Evolutionary conservation across 148 eudicot species (phyloP).

Genomic region (Rhododendron williamsianum): DNA sequence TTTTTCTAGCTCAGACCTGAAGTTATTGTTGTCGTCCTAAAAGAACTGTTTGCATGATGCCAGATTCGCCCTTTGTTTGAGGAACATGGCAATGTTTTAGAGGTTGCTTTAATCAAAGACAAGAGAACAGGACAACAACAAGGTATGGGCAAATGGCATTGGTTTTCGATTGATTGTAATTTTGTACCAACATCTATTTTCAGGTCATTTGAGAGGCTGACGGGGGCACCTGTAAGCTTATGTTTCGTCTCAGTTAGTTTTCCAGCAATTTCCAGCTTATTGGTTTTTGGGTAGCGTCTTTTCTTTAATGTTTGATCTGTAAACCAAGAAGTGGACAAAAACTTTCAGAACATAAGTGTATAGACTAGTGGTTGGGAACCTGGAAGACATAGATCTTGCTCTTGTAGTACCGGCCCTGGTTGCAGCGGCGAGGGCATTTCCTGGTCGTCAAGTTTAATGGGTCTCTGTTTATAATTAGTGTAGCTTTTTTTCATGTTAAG

Average conservation of each 20-base stretch:
- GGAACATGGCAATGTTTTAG: conserved; percentile 80
- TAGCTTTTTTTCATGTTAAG: conserved; percentile 29
- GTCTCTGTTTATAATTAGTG: conserved; percentile 32
- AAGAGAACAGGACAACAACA: conserved; percentile 88
- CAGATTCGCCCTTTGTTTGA: conserved; percentile 90
- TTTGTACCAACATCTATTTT: conserved; percentile 42
- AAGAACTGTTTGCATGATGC: conserved; percentile 15
- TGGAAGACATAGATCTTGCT: conserved; percentile 30
- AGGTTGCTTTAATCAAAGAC: conserved; percentile 91
- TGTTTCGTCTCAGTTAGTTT: conserved; percentile 60
- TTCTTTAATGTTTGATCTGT: conserved; percentile 51
- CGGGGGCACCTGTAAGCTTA: conserved; percentile 68
- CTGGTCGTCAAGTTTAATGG: conserved; percentile 37
- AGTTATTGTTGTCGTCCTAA: not conserved
- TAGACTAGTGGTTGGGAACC: conserved; percentile 28
- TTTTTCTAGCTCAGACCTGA: not conserved
- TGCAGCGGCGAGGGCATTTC: conserved; percentile 36
- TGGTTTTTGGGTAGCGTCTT: conserved; percentile 47
- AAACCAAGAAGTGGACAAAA: conserved; percentile 62
- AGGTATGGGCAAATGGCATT: conserved; percentile 53
- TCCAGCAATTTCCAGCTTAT: conserved; percentile 48
- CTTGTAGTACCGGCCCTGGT: conserved; percentile 26
- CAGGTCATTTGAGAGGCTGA: conserved; percentile 76
- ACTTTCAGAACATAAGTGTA: conserved; percentile 27
- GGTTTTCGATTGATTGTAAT: conserved; percentile 18